Evolutionary conservation across 2,329 filamentous ascomycete genomes (phyloP).

Genomic region (Colletotrichum abscissum): DNA sequence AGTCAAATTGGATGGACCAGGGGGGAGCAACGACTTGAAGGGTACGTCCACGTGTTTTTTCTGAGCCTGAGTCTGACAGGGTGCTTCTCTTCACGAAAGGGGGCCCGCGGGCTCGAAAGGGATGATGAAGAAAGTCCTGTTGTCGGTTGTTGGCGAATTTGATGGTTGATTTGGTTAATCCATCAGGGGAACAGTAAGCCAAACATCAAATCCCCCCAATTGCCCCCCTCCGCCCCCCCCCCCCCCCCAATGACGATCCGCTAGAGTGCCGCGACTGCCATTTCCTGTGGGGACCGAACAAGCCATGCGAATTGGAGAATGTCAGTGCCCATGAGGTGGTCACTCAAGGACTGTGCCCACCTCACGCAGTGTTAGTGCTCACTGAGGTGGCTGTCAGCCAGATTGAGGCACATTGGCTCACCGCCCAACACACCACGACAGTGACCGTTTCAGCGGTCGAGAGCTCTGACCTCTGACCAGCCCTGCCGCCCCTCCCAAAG

Average conservation of each 20-base stretch:
- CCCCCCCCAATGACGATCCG: slow-evolving; percentile 7
- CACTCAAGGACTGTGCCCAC: slow-evolving; percentile 16
- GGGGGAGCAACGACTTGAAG: background rate
- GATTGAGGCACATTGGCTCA: background rate
- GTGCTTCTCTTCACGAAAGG: background rate
- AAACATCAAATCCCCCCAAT: background rate
- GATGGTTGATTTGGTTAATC: background rate
- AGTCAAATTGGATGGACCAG: background rate
- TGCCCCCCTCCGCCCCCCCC: no score
- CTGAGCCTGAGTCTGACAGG: background rate
- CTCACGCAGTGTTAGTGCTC: no score
- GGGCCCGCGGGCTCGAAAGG: slow-evolving; percentile 5
- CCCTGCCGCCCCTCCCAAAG: slow-evolving; percentile 4
- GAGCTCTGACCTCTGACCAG: slow-evolving; percentile 29
- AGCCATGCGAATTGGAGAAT: slow-evolving; percentile 2
- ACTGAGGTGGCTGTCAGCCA: background rate
- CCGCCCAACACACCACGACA: slow-evolving; percentile 22
- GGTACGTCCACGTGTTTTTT: slow-evolving; percentile 12
- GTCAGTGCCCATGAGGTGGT: background rate
- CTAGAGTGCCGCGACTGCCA: background rate
- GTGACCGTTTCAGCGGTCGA: slow-evolving; percentile 26
- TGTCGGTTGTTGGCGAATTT: background rate
- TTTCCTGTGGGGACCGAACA: slow-evolving; percentile 1
- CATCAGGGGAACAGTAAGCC: background rate
- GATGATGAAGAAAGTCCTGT: background rate